A percentile compares a stretch with the other conserved stretches of the same genome.
Conservation (phyloP, 208 protist genomes). For the Trypanosoma cruzi region DNA sequence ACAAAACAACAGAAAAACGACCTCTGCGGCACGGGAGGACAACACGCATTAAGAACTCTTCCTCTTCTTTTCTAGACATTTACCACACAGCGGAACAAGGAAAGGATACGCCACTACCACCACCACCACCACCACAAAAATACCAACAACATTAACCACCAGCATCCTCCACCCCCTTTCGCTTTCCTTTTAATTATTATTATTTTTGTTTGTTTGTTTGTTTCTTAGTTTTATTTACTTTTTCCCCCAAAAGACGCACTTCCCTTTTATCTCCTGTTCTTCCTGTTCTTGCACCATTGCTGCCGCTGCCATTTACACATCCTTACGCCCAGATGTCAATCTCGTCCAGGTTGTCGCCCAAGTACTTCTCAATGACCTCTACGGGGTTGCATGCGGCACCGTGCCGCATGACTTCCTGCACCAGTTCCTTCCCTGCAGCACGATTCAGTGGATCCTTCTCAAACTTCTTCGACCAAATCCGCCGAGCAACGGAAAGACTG, state of each 20-base stretch:
- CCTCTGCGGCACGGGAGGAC: no score
- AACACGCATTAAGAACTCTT: neutral
- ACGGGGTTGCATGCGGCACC: constrained; percentile 87
- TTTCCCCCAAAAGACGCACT: neutral
- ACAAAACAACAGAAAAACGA: neutral
- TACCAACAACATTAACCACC: no score
- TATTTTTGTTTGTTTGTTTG: neutral
- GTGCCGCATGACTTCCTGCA: constrained; percentile 84
- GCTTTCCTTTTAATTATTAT: neutral
- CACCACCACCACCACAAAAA: no score
- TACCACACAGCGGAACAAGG: no score
- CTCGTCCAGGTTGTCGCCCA: constrained; percentile 82
- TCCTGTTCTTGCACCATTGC: neutral
- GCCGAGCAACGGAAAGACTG: constrained; percentile 83
- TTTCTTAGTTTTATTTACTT: neutral
- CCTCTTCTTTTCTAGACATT: neutral
- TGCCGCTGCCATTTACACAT: neutral
- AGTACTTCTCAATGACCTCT: constrained; percentile 80
- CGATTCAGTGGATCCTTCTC: constrained; percentile 86
- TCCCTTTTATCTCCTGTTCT: neutral
- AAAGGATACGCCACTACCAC: neutral
- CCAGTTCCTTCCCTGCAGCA: constrained; percentile 75
- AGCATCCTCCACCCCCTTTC: neutral
- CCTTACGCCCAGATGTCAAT: constrained; percentile 86
- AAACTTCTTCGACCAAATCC: constrained; percentile 93